Evolutionary conservation across 805 yeast genomes (phyloP), one percentile per base, ranked within the genome.

Genomic region (Candida dajiaensis): DNA sequence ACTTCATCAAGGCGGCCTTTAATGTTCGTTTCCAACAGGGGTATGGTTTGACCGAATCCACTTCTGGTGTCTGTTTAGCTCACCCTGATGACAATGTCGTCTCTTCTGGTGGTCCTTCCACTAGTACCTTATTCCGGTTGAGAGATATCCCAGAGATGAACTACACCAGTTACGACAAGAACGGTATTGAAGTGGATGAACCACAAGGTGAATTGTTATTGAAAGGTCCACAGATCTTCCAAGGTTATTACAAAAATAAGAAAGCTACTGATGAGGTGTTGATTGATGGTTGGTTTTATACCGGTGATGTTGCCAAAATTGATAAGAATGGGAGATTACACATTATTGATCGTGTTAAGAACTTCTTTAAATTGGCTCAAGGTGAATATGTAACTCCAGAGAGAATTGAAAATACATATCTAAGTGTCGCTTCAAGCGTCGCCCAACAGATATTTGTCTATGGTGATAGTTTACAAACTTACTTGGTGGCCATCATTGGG

Each of bases 331-430:
- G 84, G 3, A 65, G 75, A 44, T 59, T 80, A 38, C 67, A 62
- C 51, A 78, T 81, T 46, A 70, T 77, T 54, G 82, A 77, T 56
- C 66, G 82, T 46, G 78, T 76, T 33, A 77, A 77, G 67, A 77
- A 77, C 56, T 76, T 77, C 64, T 77, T 76, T 68, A 77, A 77
- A 66, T 64, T 74, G 40, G 66, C 76, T 2, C 78, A 73, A 57
- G 78, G 78, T 39, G 78, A 73, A 63, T 81, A 80, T 58, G 73
- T 81, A 38, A 76, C 84, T 4, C 86, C 86, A n/a, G 87, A 81
- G 58, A 76, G 72, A 60, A 74, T 81, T 51, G 87, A 81, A 56
- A 78, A 77, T 57, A 64, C 65, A 18, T 80, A 81, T 58, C 62
- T 77, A 35, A 64, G 79, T 2, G 57, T 63, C 11, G 59, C 62